Conservation (phyloP, 164 flowering plant genomes). For the Chloranthus sessilifolius region DNA sequence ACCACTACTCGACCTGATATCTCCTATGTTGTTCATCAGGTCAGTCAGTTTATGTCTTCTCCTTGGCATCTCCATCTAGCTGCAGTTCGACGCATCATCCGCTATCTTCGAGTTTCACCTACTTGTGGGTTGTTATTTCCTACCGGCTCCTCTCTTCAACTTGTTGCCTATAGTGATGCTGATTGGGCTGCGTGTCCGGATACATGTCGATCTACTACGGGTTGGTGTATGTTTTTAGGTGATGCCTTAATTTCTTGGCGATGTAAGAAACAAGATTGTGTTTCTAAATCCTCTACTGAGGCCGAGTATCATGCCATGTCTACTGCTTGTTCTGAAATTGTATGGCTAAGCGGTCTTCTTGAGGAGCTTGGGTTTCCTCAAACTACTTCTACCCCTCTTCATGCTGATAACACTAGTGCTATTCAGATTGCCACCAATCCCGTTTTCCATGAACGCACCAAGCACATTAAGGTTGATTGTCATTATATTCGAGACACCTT, state of each 20-base stretch:
- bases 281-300: neutral
- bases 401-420: too few relatives aligned
- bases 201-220: slow-evolving; percentile 1
- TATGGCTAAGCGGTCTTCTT: too few relatives aligned
- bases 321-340: too few relatives aligned
- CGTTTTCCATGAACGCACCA: too few relatives aligned
- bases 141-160: neutral
- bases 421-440: too few relatives aligned
- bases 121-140: neutral
- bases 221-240: slow-evolving; percentile 9
- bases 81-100: neutral
- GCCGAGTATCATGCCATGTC: too few relatives aligned
- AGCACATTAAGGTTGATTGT: too few relatives aligned
- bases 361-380: too few relatives aligned
- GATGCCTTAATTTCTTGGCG: too few relatives aligned
- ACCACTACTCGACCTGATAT: slow-evolving; percentile 8
- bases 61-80: slow-evolving; percentile 2
- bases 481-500: too few relatives aligned
- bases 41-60: slow-evolving; percentile 4
- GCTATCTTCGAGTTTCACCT: too few relatives aligned
- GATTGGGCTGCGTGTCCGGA: neutral
- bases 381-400: too few relatives aligned
- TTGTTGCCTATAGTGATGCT: neutral
- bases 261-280: neutral
- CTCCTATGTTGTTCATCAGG: slow-evolving; percentile 2